Percentiles rank a stretch among this genome's conserved stretches.
Evolutionary conservation across 768 basidiomycete species (phyloP).

Genomic region (Glaciozyma martinii): DNA sequence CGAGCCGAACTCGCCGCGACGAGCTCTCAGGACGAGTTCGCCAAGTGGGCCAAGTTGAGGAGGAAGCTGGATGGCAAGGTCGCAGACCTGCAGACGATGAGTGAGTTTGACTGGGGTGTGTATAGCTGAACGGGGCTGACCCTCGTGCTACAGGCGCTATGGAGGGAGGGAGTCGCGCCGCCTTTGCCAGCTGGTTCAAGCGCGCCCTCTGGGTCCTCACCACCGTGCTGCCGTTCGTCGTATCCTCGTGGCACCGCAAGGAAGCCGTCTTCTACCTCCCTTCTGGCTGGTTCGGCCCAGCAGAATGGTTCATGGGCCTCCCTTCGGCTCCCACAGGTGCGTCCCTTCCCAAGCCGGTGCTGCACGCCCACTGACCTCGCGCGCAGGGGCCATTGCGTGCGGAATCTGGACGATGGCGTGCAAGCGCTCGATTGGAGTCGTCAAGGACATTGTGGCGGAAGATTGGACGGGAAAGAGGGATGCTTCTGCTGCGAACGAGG

Average conservation of each 20-base stretch:
- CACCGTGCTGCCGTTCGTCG: constrained; percentile 70
- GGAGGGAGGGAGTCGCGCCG: constrained; percentile 46
- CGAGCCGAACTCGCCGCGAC: constrained; percentile 82
- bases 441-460: constrained; percentile 64
- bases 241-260: constrained; percentile 86
- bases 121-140: neutral
- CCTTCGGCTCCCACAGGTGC: constrained; percentile 82
- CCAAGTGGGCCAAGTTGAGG: constrained; percentile 92
- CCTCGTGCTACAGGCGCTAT: constrained; percentile 48
- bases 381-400: constrained; percentile 76
- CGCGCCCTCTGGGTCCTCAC: constrained; percentile 68
- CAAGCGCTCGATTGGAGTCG: constrained; percentile 67
- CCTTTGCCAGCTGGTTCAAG: constrained; percentile 65
- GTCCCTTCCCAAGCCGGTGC: too few species aligned
- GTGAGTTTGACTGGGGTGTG: constrained; percentile 43
- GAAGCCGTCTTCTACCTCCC: constrained; percentile 91
- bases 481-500: too few species aligned
- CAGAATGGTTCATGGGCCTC: constrained; percentile 77
- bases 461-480: too few species aligned
- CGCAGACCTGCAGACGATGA: constrained; percentile 81
- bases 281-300: constrained; percentile 75
- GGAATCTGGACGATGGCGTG: constrained; percentile 95
- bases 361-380: neutral
- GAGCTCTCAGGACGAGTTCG: constrained; percentile 93
- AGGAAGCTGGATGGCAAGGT: constrained; percentile 85